phyloP scores from a whole-genome alignment of 192 early-diverging fungal genomes.

The Thamnidium elegans region DNA sequence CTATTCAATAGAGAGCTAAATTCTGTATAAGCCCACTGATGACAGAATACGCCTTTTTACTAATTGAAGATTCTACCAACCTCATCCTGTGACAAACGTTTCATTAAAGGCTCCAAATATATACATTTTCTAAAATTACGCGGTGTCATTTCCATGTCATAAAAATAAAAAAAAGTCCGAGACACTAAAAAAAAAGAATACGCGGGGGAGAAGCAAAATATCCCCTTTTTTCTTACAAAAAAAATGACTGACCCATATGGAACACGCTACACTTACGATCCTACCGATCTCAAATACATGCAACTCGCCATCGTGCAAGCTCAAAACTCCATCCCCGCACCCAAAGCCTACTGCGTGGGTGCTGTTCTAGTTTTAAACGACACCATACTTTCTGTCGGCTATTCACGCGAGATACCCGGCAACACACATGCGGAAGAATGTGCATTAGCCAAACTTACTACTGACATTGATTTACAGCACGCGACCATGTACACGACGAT shows the following conservation, averaged over 20 bases:
- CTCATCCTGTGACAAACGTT: no score
- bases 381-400: slow-evolving; percentile 76
- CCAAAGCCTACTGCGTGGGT: slow-evolving; percentile 91
- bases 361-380: slow-evolving; percentile 60
- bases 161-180: no score
- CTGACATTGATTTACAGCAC: slow-evolving; percentile 30
- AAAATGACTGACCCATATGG: slow-evolving; percentile 11
- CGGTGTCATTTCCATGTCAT: no score
- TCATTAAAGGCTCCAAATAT: no score
- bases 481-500: slow-evolving; percentile 92
- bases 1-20: no score
- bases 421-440: slow-evolving; percentile 98
- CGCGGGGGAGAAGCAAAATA: no score
- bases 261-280: slow-evolving; percentile 23
- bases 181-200: no score
- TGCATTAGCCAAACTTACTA: slow-evolving; percentile 71
- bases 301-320: slow-evolving; percentile 82
- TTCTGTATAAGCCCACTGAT: no score
- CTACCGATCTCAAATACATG: slow-evolving; percentile 71
- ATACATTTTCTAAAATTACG: no score
- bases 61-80: no score
- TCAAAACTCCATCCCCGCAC: slow-evolving; percentile 67
- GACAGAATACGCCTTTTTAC: no score
- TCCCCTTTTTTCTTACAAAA: neutral
- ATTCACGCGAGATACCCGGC: slow-evolving; percentile 89